Evolutionary conservation across 106 monocot genomes (phyloP).

Genomic region (Dioscorea zingiberensis): DNA sequence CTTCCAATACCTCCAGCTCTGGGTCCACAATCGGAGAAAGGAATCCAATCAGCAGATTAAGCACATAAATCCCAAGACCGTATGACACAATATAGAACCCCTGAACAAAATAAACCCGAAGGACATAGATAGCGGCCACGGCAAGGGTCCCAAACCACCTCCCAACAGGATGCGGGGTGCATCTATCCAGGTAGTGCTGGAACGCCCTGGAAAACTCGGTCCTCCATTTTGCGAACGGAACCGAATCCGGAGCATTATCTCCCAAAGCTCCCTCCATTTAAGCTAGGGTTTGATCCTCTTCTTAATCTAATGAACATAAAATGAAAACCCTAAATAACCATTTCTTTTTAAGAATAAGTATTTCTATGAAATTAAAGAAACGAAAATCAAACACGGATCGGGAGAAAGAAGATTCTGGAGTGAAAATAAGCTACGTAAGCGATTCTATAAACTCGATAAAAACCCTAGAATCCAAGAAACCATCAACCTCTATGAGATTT

Average conservation of each 20-base stretch:
- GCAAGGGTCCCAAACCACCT: slow-evolving; percentile 52
- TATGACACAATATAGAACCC: slow-evolving; percentile 78
- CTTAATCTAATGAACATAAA: no score
- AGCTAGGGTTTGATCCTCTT: no score
- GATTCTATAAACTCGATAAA: no score
- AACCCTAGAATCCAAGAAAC: no score
- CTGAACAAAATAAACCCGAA: slow-evolving; percentile 51
- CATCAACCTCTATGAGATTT: no score
- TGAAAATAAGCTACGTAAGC: no score
- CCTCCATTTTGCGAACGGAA: slow-evolving; percentile 36
- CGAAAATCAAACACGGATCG: no score
- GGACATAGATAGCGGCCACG: slow-evolving; percentile 28
- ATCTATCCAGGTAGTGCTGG: slow-evolving; percentile 57
- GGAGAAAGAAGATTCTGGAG: no score
- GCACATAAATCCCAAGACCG: slow-evolving; percentile 52
- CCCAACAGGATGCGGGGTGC: slow-evolving; percentile 44
- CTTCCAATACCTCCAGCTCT: slow-evolving; percentile 47
- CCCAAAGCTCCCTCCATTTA: slow-evolving; percentile 24
- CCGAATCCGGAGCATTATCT: not conserved
- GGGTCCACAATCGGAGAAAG: slow-evolving; percentile 70
- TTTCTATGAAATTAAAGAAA: no score
- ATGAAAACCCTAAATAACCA: no score
- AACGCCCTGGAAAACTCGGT: slow-evolving; percentile 42
- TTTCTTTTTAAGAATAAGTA: no score
- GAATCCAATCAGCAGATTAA: slow-evolving; percentile 52